Base-by-base conservation (phyloP, 768 basidiomycete species). In the Phylloporus arenicola region DNA sequence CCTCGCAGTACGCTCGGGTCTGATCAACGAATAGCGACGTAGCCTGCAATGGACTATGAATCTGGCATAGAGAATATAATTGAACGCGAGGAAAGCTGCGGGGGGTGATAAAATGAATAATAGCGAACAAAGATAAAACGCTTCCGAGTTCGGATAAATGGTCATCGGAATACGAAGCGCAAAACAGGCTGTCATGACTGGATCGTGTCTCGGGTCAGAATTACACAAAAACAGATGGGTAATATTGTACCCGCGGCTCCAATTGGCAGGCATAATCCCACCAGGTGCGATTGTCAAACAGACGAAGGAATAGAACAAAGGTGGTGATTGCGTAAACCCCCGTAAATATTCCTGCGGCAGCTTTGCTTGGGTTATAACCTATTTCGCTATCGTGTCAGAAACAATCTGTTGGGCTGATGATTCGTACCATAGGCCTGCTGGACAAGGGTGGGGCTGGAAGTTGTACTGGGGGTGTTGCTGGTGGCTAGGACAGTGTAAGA, bases 41-140 rank as follows among this genome's bases (percentile, higher is more conserved):
- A 57, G 49, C 13, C 59, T 49, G 8, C 57, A 64, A 12, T 38
- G 42, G 41, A 55, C 37, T 0, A 65, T 37, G 14, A 70, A 57
- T 19, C 56, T 55, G 3, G 70, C 67, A 20, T 66, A 69, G 9
- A 68, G 45, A 20, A 70, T 64, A 41, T 68, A 69, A 45, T 69
- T 61, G 35, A 66, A 70, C 14, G 70, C 68, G 17, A 70, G 53
- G 39, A 63, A 69, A 2, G 58, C 47, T 4, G 64, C 56, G 1
- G 68, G 70, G 4, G 64, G 47, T 17, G 57, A 47, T 14, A 70
- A 46, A 31, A 62, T 58, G 11, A 68, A 52, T 11, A 70, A 16
- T 12, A 33, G 4, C 27, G 58, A 55, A 40, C 45, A 51, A 19
- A 67, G 55, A 45, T 55, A 57, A 27, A 54, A 35, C 3, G 51